Base-by-base conservation (phyloP, 768 basidiomycete species). In the Cantharellus cinnabarinus region DNA sequence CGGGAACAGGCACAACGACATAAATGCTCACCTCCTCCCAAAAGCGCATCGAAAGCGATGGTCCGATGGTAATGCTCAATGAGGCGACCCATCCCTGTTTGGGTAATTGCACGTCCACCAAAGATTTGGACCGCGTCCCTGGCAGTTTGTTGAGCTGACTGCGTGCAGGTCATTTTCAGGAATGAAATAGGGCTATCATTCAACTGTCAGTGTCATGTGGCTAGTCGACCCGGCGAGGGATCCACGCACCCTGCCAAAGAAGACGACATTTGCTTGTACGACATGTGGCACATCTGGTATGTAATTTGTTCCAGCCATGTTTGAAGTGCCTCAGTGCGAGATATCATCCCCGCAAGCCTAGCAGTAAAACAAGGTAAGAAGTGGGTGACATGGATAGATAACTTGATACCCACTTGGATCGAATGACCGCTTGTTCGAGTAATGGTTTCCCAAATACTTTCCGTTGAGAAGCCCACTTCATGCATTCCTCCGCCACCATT, bases 241-340 rank as follows among this genome's bases (percentile, higher is more conserved):
- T 29, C 20, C 56, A 57, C 56, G 10, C 42, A 57, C 56, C 86
- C 89, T n/a, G 90, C 90, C 5, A 95, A 72, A 65, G 85, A 84
- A 62, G 81, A 79, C 0, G 89, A 83, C 70, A 86, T 87, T 67
- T 93, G 81, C 57, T 74, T 75, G 66, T 93, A 93, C 54, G 75
- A 77, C 91, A 93, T 93, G 82, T 93, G 68, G 67, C 84, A 88
- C 89, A 94, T 93, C 68, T 95, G 90, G 67, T 83, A 80, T 2
- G 90, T 95, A 58, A 95, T 74, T 29, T 75, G 77, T 73, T 98
- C 93, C 14, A 91, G 77, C 89, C 89, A 95, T 55, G 81, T 81
- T 66, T 94, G 91, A 75, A 80, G 20, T 76, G 71, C 77, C 71
- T 98, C 91, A 48, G 91, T 78, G 44, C 89, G 82, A 59, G 86